Percentiles rank a stretch among this genome's conserved stretches.
These are phyloP conservation scores for Saturnispora ahearnii DNA, from an alignment of 805 yeast genomes.

Conservation along the genomic window DNA sequence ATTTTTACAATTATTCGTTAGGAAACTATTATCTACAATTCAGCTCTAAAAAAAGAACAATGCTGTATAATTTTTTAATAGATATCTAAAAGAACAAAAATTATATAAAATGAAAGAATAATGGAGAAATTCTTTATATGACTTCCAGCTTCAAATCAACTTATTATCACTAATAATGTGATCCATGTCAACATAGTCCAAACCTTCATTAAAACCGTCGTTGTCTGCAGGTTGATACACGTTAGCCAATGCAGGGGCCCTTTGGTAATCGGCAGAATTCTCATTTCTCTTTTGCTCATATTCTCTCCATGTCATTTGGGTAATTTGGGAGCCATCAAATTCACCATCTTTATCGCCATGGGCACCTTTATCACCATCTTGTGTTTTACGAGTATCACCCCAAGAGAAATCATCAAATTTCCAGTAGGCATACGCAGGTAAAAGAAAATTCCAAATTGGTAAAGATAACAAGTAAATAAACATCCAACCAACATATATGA, in stretches of 20 bases:
- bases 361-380: constrained; percentile 57
- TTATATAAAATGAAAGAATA: not conserved
- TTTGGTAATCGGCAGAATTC: constrained; percentile 4
- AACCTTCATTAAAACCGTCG: constrained; percentile 8
- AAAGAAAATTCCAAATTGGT: constrained; percentile 89
- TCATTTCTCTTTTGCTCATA: constrained; percentile 59
- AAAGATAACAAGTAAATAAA: constrained; percentile 65
- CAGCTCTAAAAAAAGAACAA: too few relatives aligned
- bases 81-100: not conserved
- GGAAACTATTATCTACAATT: too few relatives aligned
- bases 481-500: constrained; percentile 72
- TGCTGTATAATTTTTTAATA: not conserved
- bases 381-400: constrained; percentile 89
- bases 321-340: constrained; percentile 84
- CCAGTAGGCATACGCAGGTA: constrained; percentile 87
- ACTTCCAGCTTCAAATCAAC: not conserved
- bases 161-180: not conserved
- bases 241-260: constrained; percentile 19
- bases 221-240: constrained; percentile 21
- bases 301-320: constrained; percentile 92
- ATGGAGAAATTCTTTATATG: not conserved
- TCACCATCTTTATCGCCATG: constrained; percentile 70
- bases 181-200: constrained; percentile 14
- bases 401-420: constrained; percentile 93
- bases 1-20: too few relatives aligned